These are phyloP conservation scores for Zoysia japonica DNA, from an alignment of 176 grass and related monocot genomes.

Conservation along the genomic window DNA sequence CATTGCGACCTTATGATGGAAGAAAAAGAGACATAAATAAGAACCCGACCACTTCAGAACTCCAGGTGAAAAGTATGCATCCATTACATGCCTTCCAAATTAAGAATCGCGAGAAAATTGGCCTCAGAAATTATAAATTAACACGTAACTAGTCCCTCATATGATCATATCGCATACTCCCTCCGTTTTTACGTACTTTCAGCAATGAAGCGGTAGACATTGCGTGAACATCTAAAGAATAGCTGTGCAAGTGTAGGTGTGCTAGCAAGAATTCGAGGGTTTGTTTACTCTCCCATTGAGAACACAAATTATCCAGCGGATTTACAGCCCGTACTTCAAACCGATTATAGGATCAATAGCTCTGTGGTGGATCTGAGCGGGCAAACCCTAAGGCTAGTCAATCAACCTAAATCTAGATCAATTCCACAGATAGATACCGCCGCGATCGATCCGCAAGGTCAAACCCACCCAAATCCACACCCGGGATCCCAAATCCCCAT, in stretches of 20 bases:
- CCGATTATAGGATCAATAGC: not conserved
- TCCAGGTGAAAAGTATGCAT: not conserved
- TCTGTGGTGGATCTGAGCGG: not conserved
- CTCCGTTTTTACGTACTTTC: no score
- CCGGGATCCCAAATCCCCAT: not conserved
- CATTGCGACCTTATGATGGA: not conserved
- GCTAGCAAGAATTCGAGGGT: not conserved
- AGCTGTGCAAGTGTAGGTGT: not conserved
- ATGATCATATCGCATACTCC: no score
- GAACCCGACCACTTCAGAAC: no score
- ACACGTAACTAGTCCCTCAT: not conserved
- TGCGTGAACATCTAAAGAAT: no score
- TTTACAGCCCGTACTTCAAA: not conserved
- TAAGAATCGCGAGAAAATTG: no score
- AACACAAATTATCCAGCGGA: not conserved
- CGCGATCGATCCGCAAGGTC: conserved; percentile 27
- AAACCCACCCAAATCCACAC: no score
- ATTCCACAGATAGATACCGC: no score
- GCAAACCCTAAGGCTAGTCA: not conserved
- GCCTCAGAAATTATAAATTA: not conserved
- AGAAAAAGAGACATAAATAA: not conserved
- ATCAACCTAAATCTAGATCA: conserved; percentile 28
- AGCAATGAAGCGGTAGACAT: not conserved
- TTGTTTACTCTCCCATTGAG: not conserved
- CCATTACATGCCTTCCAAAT: not conserved